Base-by-base conservation (phyloP, 1,139 yeast genomes). In the Hyphopichia khmerensis region DNA sequence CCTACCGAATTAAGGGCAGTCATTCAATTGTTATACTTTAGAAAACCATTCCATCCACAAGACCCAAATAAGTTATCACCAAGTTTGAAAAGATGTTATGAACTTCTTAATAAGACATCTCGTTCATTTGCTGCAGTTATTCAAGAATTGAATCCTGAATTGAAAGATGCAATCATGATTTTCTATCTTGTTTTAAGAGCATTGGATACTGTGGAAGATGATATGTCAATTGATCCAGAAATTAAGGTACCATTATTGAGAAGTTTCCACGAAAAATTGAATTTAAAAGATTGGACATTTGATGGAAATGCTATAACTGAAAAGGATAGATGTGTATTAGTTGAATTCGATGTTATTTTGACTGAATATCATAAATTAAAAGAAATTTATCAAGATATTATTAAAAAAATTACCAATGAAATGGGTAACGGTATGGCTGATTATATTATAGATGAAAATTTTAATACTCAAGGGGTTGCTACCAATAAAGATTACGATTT, bases 371-470 rank as follows among this genome's bases (percentile, higher is more conserved):
- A 85, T 59, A 72, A 73, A 48, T 75, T 93, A 55, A 82, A 83
- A 56, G 82, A 89, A 3, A 82, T 76, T 47, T 91, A 89, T 62
- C 95, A 86, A 65, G 85, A 77, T 43, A 84, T 91, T 35, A 81
- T 93, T 52, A 77, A 76, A 52, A 88, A 85, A 48, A 87, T 89
- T 53, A 82, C 96, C 40, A 56, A 71, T 42, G 76, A 84, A 60
- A 93, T 93, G 99, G 98, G 98, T 43, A 83, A 87, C 52, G 99
- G 99, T 44, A 93, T 93, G 99, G 98, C 98, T 26, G 93, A 88
- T 57, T 93, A 91, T 64, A 84, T 89, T 43, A 73, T 79, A 56
- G 84, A 87, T 57, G 95, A 86, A 43, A 77, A 82, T 46, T 88
- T 87, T 67, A 88, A 89, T 62, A 64, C 79, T 53, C 80, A 81